These are phyloP conservation scores for Diaporthe helianthi DNA, from an alignment of 2,329 filamentous ascomycete species.

Conservation along the genomic window DNA sequence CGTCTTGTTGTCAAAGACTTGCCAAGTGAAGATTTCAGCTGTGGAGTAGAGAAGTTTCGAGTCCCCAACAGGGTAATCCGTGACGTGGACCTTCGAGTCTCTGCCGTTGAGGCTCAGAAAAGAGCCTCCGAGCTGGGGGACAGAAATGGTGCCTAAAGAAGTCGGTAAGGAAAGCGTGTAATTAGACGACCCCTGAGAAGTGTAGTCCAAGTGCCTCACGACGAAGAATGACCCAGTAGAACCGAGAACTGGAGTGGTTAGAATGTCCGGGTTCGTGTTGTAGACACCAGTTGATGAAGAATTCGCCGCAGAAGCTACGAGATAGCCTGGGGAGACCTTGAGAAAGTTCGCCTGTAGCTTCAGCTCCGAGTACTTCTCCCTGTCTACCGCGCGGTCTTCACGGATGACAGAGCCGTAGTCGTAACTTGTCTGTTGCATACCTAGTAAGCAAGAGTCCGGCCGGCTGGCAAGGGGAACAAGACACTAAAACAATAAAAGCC, in stretches of 20 bases:
- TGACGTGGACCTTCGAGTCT: slow-evolving; percentile 72
- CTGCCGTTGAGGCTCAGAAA: slow-evolving; percentile 65
- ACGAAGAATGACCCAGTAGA: slow-evolving; percentile 68
- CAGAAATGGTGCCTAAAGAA: slow-evolving; percentile 59
- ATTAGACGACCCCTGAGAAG: slow-evolving; percentile 58
- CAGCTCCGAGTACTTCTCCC: slow-evolving; percentile 81
- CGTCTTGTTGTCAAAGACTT: slow-evolving; percentile 65
- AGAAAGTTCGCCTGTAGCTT: slow-evolving; percentile 80
- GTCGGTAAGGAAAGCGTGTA: slow-evolving; percentile 72
- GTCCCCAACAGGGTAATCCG: slow-evolving; percentile 68
- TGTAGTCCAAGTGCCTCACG: slow-evolving; percentile 70
- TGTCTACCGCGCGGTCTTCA: slow-evolving; percentile 64
- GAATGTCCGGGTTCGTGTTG: slow-evolving; percentile 61
- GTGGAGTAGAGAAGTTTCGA: slow-evolving; percentile 70
- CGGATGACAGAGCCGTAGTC: slow-evolving; percentile 54
- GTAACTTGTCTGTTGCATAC: slow-evolving; percentile 52
- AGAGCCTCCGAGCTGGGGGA: slow-evolving; percentile 65
- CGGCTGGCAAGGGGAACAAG: not conserved
- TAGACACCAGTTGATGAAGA: slow-evolving; percentile 58
- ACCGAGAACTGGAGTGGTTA: slow-evolving; percentile 67
- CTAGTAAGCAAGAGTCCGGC: not conserved
- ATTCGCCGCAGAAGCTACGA: slow-evolving; percentile 62
- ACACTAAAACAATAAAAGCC: not conserved
- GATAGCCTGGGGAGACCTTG: slow-evolving; percentile 73
- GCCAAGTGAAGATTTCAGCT: slow-evolving; percentile 74